A percentile compares a stretch with the other conserved stretches of the same genome.
These are phyloP conservation scores for Globisporangium sylvaticum DNA, from an alignment of 352 stramenopile genomes.

Conservation along the genomic window DNA sequence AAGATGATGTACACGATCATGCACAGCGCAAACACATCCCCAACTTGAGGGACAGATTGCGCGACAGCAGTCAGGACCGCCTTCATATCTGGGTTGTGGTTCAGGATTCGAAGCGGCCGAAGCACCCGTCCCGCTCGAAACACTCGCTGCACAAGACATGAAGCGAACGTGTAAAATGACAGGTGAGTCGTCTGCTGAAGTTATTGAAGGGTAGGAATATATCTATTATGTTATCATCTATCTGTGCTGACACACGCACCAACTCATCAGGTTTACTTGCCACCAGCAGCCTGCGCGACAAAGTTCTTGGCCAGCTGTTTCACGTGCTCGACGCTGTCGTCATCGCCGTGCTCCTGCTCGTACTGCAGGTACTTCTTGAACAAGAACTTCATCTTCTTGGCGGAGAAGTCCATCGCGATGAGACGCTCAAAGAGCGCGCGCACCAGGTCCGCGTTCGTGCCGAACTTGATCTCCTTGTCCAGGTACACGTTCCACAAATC, in stretches of 20 bases:
- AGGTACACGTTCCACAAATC: constrained; percentile 97
- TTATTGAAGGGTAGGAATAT: constrained; percentile 2
- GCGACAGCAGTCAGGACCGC: constrained; percentile 63
- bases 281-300: constrained; percentile 66
- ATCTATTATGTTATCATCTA: constrained; percentile 8
- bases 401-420: constrained; percentile 92
- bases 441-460: constrained; percentile 72
- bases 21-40: constrained; percentile 69
- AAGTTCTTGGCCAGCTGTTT: constrained; percentile 94
- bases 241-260: not conserved
- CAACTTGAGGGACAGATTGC: constrained; percentile 63
- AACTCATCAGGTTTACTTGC: constrained; percentile 25
- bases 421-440: constrained; percentile 89
- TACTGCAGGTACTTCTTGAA: constrained; percentile 97
- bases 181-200: no score
- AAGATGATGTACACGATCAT: constrained; percentile 80
- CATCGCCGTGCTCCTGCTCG: constrained; percentile 91
- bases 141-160: no score
- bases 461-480: constrained; percentile 96
- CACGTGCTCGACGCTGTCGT: constrained; percentile 84
- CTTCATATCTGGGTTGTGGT: constrained; percentile 80
- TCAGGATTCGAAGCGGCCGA: constrained; percentile 62
- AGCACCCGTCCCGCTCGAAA: constrained; percentile 68
- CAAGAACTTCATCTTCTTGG: constrained; percentile 98
- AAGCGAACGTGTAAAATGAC: no score